These are phyloP conservation scores for Umbelopsis sp. DNA, from an alignment of 192 early-diverging fungal genomes.

Conservation along the genomic window DNA sequence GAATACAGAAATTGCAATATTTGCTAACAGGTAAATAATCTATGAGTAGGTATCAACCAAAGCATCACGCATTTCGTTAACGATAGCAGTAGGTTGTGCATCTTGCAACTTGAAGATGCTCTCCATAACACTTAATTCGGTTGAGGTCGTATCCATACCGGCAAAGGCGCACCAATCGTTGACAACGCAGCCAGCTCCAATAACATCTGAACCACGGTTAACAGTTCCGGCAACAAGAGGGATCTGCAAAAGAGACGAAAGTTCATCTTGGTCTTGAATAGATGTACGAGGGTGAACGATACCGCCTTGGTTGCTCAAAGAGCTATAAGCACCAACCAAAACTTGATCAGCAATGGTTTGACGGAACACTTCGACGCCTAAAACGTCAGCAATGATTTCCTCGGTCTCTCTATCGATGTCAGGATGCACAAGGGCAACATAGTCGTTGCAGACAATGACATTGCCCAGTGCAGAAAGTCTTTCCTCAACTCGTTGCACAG, in stretches of 20 bases:
- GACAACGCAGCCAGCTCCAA: constrained; percentile 96
- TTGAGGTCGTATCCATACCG: constrained; percentile 94
- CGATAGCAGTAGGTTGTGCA: constrained; percentile 85
- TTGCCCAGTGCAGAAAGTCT: constrained; percentile 96
- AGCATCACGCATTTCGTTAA: constrained; percentile 92
- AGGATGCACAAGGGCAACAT: constrained; percentile 97
- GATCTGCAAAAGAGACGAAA: constrained; percentile 95
- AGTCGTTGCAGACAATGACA: constrained; percentile 99
- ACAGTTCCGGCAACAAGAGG: constrained; percentile 98
- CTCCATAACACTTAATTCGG: constrained; percentile 96
- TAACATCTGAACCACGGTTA: constrained; percentile 97
- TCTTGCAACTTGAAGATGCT: constrained; percentile 98
- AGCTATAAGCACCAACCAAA: constrained; percentile 93
- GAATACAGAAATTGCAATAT: not conserved
- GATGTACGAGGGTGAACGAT: constrained; percentile 95
- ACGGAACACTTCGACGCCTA: constrained; percentile 97
- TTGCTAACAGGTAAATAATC: constrained; percentile 25
- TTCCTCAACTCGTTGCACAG: constrained; percentile 97
- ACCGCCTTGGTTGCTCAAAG: constrained; percentile 97
- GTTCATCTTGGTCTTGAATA: constrained; percentile 97
- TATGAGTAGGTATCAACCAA: constrained; percentile 87
- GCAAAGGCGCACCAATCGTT: constrained; percentile 99
- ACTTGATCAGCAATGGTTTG: constrained; percentile 99
- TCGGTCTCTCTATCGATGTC: constrained; percentile 99
- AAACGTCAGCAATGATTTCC: constrained; percentile 98